These are phyloP conservation scores for Inga leiocalycina DNA, from an alignment of 306 rosid genomes.

Conservation along the genomic window DNA sequence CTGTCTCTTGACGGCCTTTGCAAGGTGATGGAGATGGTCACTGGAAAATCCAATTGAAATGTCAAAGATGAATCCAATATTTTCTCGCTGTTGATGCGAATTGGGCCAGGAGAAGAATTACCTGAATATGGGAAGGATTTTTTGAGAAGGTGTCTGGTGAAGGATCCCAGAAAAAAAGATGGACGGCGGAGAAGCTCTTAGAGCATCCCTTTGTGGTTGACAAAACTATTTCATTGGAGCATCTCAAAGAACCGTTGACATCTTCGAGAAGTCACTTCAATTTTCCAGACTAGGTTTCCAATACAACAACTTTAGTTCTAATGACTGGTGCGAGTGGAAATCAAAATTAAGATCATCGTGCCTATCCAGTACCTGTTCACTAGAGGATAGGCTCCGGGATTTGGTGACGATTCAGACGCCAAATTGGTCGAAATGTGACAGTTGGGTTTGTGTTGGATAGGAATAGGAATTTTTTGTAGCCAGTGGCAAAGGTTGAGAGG, in stretches of 20 bases:
- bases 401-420: slow-evolving; percentile 36
- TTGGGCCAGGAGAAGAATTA: slow-evolving; percentile 63
- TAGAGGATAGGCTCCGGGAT: slow-evolving; percentile 42
- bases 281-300: slow-evolving; percentile 60
- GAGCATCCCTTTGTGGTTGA: slow-evolving; percentile 53
- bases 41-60: slow-evolving; percentile 68
- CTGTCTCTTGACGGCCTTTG: too few species aligned
- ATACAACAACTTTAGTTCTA: slow-evolving; percentile 4
- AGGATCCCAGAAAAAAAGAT: slow-evolving; percentile 60
- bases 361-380: not conserved
- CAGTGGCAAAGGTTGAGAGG: not conserved
- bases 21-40: slow-evolving; percentile 63
- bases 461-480: slow-evolving; percentile 3
- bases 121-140: slow-evolving; percentile 72
- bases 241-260: not conserved
- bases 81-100: slow-evolving; percentile 51
- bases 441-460: slow-evolving; percentile 59
- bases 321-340: not conserved
- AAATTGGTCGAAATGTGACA: slow-evolving; percentile 53
- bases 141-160: slow-evolving; percentile 59
- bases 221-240: slow-evolving; percentile 22
- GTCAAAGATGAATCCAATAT: slow-evolving; percentile 35
- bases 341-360: slow-evolving; percentile 10
- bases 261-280: slow-evolving; percentile 64
- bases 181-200: slow-evolving; percentile 83